Evolutionary conservation across 208 protist species (phyloP).

Genomic region (Crithidia mellificae): DNA sequence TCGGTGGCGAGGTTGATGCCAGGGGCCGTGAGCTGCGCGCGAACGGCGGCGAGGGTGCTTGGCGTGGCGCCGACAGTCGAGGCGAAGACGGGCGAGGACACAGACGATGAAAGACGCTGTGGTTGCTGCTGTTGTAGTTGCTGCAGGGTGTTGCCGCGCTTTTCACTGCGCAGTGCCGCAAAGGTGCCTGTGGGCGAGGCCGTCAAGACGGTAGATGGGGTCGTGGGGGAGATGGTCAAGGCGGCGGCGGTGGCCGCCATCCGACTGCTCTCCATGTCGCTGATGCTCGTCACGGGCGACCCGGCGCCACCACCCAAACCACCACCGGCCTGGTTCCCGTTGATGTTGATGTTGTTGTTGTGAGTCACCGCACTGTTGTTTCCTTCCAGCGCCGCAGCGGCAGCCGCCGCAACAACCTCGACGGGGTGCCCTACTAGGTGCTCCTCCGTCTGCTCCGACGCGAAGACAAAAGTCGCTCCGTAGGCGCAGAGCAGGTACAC

Average conservation of each 20-base stretch:
- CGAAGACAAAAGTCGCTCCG: conserved; percentile 40
- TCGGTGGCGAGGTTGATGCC: conserved; percentile 7
- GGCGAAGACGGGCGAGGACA: background rate
- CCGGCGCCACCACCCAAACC: background rate
- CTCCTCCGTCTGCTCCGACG: conserved; percentile 25
- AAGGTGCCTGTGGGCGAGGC: background rate
- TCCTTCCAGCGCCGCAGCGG: background rate
- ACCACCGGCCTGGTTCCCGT: too few species aligned
- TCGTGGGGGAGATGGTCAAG: background rate
- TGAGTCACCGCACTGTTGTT: too few species aligned
- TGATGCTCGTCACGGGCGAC: background rate
- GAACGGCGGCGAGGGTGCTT: background rate
- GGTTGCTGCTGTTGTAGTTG: background rate
- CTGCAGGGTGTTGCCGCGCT: background rate
- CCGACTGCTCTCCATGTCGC: background rate
- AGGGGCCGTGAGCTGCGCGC: conserved; percentile 5
- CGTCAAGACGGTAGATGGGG: background rate
- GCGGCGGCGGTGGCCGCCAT: background rate
- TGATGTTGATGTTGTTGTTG: background rate
- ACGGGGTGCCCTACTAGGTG: conserved; percentile 17
- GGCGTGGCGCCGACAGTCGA: background rate
- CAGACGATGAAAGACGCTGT: background rate
- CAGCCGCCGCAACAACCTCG: conserved; percentile 13
- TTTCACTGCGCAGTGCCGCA: background rate
- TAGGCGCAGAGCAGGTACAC: conserved; percentile 45